Evolutionary conservation across 371 early-diverging fungal genomes (phyloP), one percentile per base, ranked within the genome.

Genomic region (Mucor piriformis): DNA sequence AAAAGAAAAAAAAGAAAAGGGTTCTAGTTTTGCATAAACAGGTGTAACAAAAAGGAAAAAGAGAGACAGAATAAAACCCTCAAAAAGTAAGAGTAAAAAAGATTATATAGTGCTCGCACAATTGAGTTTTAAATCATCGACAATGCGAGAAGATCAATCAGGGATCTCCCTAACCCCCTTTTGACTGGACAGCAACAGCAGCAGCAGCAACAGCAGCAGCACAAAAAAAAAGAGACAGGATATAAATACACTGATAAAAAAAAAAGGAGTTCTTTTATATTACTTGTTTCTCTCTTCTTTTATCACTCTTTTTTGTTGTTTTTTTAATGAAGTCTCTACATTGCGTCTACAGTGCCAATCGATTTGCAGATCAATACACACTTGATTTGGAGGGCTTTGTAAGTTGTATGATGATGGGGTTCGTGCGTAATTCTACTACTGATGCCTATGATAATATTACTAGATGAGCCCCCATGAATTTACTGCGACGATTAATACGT

Each of bases 401-500:
- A 61, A 33, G 53, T 56, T 5, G 2, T 18, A n/a, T n/a, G n/a
- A n/a, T n/a, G n/a, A n/a, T n/a, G n/a, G n/a, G n/a, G n/a, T n/a
- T n/a, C n/a, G n/a, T n/a, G n/a, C n/a, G n/a, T n/a, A n/a, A n/a
- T n/a, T n/a, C n/a, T n/a, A n/a, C n/a, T n/a, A n/a, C n/a, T n/a
- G n/a, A n/a, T n/a, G n/a, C n/a, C n/a, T n/a, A 37, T 16, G 29
- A 25, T 16, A 11, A 55, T 48, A 27, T 10, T 12, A 42, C 23
- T 68, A 76, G 76, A 70, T 76, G 73, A 68, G 62, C 29, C 63
- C 62, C 35, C 68, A 66, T 56, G 76, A 76, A 52, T 76, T 73
- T 49, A 56, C 69, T 33, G 55, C 66, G 6, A 69, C 67, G n/a
- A 76, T 76, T 50, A 73, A 70, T 27, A 66, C 70, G 13, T 76